Evolutionary conservation across 768 basidiomycete species (phyloP).

Genomic region (Hortiboletus flavorubellus): DNA sequence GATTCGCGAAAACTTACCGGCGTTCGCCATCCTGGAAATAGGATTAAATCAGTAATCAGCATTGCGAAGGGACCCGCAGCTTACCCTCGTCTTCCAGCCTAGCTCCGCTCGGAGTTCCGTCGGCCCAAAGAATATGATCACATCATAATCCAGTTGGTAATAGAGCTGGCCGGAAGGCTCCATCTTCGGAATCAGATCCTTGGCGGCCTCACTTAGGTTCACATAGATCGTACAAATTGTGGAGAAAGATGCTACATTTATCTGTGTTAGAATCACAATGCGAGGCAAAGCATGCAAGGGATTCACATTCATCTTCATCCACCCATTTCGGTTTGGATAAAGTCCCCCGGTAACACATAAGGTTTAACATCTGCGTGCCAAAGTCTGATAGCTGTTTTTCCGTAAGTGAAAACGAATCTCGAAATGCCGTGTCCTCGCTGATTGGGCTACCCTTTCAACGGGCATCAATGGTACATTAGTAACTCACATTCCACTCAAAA

Average conservation of each 20-base stretch:
- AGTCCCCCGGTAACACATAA: constrained; percentile 5
- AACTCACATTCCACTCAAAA: background rate
- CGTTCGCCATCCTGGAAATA: background rate
- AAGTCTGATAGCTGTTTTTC: background rate
- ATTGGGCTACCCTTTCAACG: constrained; percentile 2
- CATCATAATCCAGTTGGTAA: constrained; percentile 13
- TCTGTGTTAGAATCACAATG: background rate
- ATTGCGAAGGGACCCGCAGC: background rate
- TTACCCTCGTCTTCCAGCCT: constrained; percentile 9
- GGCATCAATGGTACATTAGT: background rate
- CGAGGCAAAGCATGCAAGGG: background rate
- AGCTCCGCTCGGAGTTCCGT: constrained; percentile 7
- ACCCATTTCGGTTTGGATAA: constrained; percentile 8
- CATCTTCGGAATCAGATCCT: background rate
- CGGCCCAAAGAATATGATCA: constrained; percentile 7
- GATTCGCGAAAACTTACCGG: constrained; percentile 1
- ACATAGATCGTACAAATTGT: constrained; percentile 4
- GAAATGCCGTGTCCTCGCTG: constrained; percentile 8
- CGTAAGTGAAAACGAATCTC: constrained; percentile 7
- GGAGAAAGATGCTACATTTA: constrained; percentile 3
- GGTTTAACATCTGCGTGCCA: background rate
- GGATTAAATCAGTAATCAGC: background rate
- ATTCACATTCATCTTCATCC: constrained; percentile 6
- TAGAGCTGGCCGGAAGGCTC: background rate
- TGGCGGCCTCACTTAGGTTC: background rate